phyloP scores from a whole-genome alignment of 2,329 filamentous ascomycete genomes.

The Didymella keratinophila region DNA sequence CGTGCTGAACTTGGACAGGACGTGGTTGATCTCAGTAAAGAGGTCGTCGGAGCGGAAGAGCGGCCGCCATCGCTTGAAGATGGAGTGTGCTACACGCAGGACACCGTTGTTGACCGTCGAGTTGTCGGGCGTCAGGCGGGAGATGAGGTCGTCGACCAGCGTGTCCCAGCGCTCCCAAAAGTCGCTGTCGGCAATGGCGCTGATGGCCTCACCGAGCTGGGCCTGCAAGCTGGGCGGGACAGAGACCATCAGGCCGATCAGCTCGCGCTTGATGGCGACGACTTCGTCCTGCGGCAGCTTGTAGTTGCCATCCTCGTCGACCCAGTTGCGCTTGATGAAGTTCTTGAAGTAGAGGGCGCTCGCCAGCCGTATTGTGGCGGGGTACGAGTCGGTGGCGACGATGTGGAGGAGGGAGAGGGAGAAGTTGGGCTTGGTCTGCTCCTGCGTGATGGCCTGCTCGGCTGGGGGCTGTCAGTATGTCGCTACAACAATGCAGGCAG shows the following conservation, averaged over 20 bases:
- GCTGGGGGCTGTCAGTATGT: slow-evolving; percentile 62
- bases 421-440: slow-evolving; percentile 86
- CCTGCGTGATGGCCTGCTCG: slow-evolving; percentile 78
- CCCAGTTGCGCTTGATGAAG: slow-evolving; percentile 93
- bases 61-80: slow-evolving; percentile 95
- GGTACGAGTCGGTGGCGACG: slow-evolving; percentile 76
- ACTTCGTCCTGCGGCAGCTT: slow-evolving; percentile 86
- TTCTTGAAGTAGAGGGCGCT: slow-evolving; percentile 98
- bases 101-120: slow-evolving; percentile 90
- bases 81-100: slow-evolving; percentile 95
- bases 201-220: slow-evolving; percentile 95
- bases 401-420: slow-evolving; percentile 87
- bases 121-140: slow-evolving; percentile 81
- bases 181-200: slow-evolving; percentile 96
- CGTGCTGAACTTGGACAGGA: slow-evolving; percentile 81
- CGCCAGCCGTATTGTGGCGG: slow-evolving; percentile 81
- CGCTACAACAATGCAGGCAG: background rate
- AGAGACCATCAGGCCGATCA: slow-evolving; percentile 95
- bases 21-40: slow-evolving; percentile 96
- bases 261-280: slow-evolving; percentile 87
- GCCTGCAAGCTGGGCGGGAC: slow-evolving; percentile 87
- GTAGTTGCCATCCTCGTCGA: slow-evolving; percentile 93
- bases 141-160: slow-evolving; percentile 91
- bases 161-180: slow-evolving; percentile 97
- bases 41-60: slow-evolving; percentile 92